Base-by-base conservation (phyloP, 2,329 filamentous ascomycete species). In the Curvularia eragrostidis region DNA sequence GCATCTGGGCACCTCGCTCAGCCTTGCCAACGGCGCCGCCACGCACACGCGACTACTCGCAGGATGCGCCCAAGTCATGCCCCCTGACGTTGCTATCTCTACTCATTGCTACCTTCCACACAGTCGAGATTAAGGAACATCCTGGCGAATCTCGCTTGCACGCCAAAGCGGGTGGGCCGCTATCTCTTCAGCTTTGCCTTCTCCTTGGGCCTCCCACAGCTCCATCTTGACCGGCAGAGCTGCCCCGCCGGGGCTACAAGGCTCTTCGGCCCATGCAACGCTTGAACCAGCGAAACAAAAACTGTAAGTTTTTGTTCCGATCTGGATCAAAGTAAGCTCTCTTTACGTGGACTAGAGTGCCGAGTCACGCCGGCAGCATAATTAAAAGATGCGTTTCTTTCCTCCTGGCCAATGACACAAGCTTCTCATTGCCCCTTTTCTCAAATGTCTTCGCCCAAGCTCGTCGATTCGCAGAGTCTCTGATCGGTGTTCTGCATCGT, bases 381-480 rank as follows among this genome's bases (percentile, higher is more conserved):
- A 15, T 34, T 15, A 50, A 30, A 58, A 61, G 23, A 54, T 44
- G 19, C 48, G 38, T 51, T 34, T 42, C 32, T 18, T 43, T 43
- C 19, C 24, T 34, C 36, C 41, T 39, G 3, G 51, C 59, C 23
- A 61, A 61, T 23, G 52, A 52, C 52, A 58, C 32, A 24, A 58
- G 48, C 23, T 56, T 19, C 5, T 48, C 51, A 4, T 52, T 48
- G 32, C 59, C 59, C 46, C 55, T 61, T 26, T 56, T 34, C 55
- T 48, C 1, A 58, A 42, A 47, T 58, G 42, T 44, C 49, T 56
- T 23, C 52, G 59, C 10, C 48, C 54, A 43, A 61, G 52, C 43
- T 50, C 58, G 23, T 58, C 51, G n/a, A 58, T 28, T 41, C 41
- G 58, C 24, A 52, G 55, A 0, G 48, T 52, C 36, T 55, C 52